Evolutionary conservation across 192 early-diverging fungal genomes (phyloP).

Genomic region (Coemansia nantahalensis): DNA sequence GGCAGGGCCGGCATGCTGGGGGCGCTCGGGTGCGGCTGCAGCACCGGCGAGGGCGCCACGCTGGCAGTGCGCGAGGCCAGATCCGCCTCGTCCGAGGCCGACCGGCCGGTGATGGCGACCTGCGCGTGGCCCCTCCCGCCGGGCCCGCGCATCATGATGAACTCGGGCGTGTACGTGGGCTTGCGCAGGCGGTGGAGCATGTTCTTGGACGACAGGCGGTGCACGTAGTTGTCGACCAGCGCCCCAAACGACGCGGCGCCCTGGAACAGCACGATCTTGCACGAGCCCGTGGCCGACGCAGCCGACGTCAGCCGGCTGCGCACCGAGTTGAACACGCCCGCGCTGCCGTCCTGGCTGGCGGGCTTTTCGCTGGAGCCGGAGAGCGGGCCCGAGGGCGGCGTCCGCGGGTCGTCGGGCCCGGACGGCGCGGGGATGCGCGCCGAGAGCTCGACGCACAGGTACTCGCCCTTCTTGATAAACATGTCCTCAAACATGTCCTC

Average conservation of each 20-base stretch:
- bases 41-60: slow-evolving; percentile 41
- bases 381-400: slow-evolving; percentile 18
- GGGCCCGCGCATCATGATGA: slow-evolving; percentile 94
- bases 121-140: slow-evolving; percentile 87
- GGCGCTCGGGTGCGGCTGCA: slow-evolving; percentile 39
- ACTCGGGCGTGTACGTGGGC: slow-evolving; percentile 75
- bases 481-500: slow-evolving; percentile 88
- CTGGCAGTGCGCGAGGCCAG: slow-evolving; percentile 36
- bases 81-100: slow-evolving; percentile 33
- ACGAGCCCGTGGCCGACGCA: slow-evolving; percentile 53
- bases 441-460: slow-evolving; percentile 87
- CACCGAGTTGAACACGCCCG: slow-evolving; percentile 36
- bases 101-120: slow-evolving; percentile 55
- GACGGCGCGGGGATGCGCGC: slow-evolving; percentile 63
- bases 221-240: slow-evolving; percentile 81
- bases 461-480: slow-evolving; percentile 79
- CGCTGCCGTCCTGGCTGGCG: slow-evolving; percentile 37
- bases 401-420: slow-evolving; percentile 31
- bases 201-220: slow-evolving; percentile 61
- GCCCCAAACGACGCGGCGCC: slow-evolving; percentile 84
- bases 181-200: slow-evolving; percentile 62
- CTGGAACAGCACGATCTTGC: slow-evolving; percentile 81
- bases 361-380: slow-evolving; percentile 36
- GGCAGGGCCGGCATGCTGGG: slow-evolving; percentile 17
- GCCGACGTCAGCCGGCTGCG: slow-evolving; percentile 52